phyloP scores from a whole-genome alignment of 2,329 filamentous ascomycete species.

The Pyrenochaeta sp. region DNA sequence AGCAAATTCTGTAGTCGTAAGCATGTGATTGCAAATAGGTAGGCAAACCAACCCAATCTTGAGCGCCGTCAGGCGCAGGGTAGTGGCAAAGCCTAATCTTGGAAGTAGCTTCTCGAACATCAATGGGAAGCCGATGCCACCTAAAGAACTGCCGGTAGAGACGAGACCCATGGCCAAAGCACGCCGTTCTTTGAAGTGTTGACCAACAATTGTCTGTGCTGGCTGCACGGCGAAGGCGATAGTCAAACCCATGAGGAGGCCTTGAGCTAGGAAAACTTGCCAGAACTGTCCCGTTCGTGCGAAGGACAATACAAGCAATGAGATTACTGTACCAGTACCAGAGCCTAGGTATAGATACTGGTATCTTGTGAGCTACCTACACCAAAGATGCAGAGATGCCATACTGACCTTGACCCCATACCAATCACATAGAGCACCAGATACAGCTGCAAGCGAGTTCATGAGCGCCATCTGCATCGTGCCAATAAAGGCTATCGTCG shows the following conservation, averaged over 20 bases:
- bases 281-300: slow-evolving; percentile 38
- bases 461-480: slow-evolving; percentile 55
- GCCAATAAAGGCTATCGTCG: slow-evolving; percentile 54
- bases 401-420: slow-evolving; percentile 62
- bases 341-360: slow-evolving; percentile 39
- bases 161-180: slow-evolving; percentile 55
- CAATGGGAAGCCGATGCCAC: slow-evolving; percentile 64
- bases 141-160: slow-evolving; percentile 49
- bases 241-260: slow-evolving; percentile 53
- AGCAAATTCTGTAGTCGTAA: slow-evolving; percentile 58
- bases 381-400: background rate
- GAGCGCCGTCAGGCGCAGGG: slow-evolving; percentile 68
- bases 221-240: slow-evolving; percentile 53
- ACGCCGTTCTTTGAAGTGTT: slow-evolving; percentile 54
- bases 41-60: slow-evolving; percentile 36
- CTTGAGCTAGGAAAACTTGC: slow-evolving; percentile 56
- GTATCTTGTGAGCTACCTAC: slow-evolving; percentile 9
- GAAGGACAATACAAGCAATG: slow-evolving; percentile 37
- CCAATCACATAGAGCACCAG: slow-evolving; percentile 69
- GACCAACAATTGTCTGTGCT: slow-evolving; percentile 49
- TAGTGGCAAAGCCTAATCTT: slow-evolving; percentile 66
- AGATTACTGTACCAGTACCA: slow-evolving; percentile 25
- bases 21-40: slow-evolving; percentile 59
- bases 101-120: slow-evolving; percentile 63
- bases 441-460: slow-evolving; percentile 63